These are phyloP conservation scores for Boletus patriciae DNA, from an alignment of 768 basidiomycete genomes.

Conservation along the genomic window DNA sequence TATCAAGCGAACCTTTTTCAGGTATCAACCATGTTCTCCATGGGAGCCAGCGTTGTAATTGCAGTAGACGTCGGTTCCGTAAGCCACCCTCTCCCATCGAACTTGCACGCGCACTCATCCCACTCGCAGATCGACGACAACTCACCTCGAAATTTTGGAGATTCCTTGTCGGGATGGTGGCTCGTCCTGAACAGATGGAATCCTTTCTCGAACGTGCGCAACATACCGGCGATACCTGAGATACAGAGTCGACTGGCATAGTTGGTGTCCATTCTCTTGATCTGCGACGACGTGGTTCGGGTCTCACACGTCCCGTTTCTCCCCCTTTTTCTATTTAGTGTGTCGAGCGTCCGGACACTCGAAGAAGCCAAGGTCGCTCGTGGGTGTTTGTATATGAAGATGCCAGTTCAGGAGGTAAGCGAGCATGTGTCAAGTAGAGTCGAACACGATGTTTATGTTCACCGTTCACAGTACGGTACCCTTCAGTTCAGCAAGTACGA, in stretches of 20 bases:
- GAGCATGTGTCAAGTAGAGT: background rate
- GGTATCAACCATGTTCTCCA: constrained; percentile 89
- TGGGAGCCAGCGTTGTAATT: constrained; percentile 88
- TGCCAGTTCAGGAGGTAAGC: constrained; percentile 90
- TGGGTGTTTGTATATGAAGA: constrained; percentile 87
- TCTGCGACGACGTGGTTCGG: background rate
- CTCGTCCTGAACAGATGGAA: constrained; percentile 91
- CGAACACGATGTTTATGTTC: background rate
- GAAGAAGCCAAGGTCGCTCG: constrained; percentile 93
- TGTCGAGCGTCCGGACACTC: constrained; percentile 91
- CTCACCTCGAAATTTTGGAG: constrained; percentile 91
- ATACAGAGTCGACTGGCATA: constrained; percentile 94
- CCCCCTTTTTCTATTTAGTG: constrained; percentile 47
- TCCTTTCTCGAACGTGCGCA: constrained; percentile 76
- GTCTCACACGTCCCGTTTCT: constrained; percentile 3
- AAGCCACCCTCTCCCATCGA: constrained; percentile 29
- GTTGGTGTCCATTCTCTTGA: constrained; percentile 47
- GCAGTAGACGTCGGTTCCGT: constrained; percentile 93
- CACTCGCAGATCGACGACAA: constrained; percentile 76
- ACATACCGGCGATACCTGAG: constrained; percentile 86
- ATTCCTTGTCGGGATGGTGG: constrained; percentile 96
- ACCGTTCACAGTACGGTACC: constrained; percentile 73
- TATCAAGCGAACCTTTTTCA: constrained; percentile 31
- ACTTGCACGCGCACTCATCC: background rate
- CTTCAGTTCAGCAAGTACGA: constrained; percentile 87